These are phyloP conservation scores for Mycena chlorophos DNA, from an alignment of 768 basidiomycete species.

Conservation along the genomic window DNA sequence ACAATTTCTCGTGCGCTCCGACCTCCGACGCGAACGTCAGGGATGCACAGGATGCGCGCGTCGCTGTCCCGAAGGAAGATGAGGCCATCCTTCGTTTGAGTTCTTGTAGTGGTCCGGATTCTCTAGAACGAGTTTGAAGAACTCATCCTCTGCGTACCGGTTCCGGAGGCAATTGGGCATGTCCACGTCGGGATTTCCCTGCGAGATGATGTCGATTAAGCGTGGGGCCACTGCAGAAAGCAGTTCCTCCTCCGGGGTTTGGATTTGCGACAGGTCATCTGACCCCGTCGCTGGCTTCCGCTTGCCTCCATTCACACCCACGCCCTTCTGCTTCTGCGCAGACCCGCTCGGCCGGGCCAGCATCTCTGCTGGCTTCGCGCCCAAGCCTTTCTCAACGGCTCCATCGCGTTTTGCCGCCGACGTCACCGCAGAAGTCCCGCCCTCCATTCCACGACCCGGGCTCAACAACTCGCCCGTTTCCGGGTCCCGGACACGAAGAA, in stretches of 20 bases:
- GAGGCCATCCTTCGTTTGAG: slow-evolving; percentile 27
- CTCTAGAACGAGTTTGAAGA: slow-evolving; percentile 29
- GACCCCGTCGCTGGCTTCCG: not conserved
- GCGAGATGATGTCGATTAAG: slow-evolving; percentile 1
- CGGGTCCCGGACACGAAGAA: slow-evolving; percentile 3
- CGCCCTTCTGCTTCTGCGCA: not conserved
- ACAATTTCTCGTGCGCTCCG: slow-evolving; percentile 26
- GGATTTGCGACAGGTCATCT: not conserved
- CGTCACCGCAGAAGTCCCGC: not conserved
- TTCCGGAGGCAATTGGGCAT: slow-evolving; percentile 1
- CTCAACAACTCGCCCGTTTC: not conserved
- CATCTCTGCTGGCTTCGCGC: not conserved
- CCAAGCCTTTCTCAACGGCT: too few relatives aligned
- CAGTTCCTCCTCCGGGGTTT: slow-evolving; percentile 4
- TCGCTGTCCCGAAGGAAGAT: slow-evolving; percentile 18
- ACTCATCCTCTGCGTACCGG: slow-evolving; percentile 30
- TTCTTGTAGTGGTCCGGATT: slow-evolving; percentile 26
- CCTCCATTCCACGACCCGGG: not conserved
- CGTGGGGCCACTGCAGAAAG: not conserved
- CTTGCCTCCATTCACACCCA: not conserved
- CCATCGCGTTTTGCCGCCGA: too few relatives aligned
- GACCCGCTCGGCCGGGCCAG: not conserved
- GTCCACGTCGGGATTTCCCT: not conserved
- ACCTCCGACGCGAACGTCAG: slow-evolving; percentile 17
- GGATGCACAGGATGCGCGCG: slow-evolving; percentile 23